These are phyloP conservation scores for Macadamia tetraphylla DNA, from an alignment of 164 flowering plant genomes.

Conservation along the genomic window DNA sequence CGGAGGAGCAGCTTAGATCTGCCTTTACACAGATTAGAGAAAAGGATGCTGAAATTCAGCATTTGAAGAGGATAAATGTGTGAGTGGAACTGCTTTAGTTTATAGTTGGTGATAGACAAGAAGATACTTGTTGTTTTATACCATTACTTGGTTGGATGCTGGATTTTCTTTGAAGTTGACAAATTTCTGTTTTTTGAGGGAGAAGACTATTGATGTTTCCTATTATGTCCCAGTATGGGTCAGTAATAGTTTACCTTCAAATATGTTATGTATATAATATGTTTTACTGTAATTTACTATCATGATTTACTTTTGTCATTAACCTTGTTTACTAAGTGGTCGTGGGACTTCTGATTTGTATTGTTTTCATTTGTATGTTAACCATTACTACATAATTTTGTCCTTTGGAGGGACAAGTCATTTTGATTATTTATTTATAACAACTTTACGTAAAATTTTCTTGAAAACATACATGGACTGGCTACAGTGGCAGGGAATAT, in stretches of 20 bases:
- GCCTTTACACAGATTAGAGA: constrained; percentile 22
- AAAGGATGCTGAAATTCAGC: constrained; percentile 19
- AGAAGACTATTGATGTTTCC: neutral
- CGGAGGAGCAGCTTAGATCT: constrained; percentile 39
- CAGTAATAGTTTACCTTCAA: no score
- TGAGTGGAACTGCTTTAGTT: constrained; percentile 26
- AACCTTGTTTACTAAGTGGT: neutral
- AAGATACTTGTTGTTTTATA: neutral
- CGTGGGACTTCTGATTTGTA: neutral
- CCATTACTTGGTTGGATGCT: neutral
- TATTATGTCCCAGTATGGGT: no score
- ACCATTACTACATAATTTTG: neutral
- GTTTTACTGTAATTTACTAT: no score
- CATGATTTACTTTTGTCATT: neutral
- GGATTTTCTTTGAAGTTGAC: neutral
- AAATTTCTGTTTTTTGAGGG: neutral
- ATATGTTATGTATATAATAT: no score
- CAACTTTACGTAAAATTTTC: neutral
- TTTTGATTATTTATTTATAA: neutral
- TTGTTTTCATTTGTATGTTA: no score
- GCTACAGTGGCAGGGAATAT: constrained; percentile 29
- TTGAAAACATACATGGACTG: constrained; percentile 1
- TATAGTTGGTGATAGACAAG: neutral
- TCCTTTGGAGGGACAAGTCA: neutral
- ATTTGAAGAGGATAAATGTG: constrained; percentile 22